Base-by-base conservation (phyloP, 805 yeast genomes). In the Yamadazyma paraphyllophila region DNA sequence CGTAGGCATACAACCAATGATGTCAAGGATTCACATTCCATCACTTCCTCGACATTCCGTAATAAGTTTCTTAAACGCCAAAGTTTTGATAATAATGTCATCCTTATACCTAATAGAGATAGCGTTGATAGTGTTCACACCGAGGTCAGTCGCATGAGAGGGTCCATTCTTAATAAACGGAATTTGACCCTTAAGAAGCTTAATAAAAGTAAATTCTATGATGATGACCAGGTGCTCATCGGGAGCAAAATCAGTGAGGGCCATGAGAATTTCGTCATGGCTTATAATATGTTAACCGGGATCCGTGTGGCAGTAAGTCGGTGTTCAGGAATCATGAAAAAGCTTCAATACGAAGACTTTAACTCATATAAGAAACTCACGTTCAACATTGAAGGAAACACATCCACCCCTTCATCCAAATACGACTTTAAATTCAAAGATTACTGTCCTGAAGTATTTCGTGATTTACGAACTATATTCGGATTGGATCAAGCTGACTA, bases 341-440 rank as follows among this genome's bases (percentile, higher is more conserved):
- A 85, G 14, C 67, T 94, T 35, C 76, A 75, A 1, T 84, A 81
- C 41, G 75, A 70, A 12, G 97, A 92, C 61, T 94, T 91, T 62
- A 70, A 66, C 29, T 69, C 79, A 9, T 81, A 82, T 17, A 85
- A 88, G 54, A 92, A 94, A 63, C 71, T 92, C 45, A 85, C 94
- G 13, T 95, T 94, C 65, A 95, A 88, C 58, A 76, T 84, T 59
- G 83, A 80, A 51, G 97, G 98, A 2, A 88, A 85, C 56, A 95
- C 89, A 58, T 69, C 85, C 53, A 89, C 96, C 0, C 98, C 98
- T 0, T 88, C 96, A 0, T 86, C 97, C 0, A 89, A 87, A 62
- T 91, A 91, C 66, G 97, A 91, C 54, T 94, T 94, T 74, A 92
- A 92, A 64, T 94, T 94, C 66, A 94, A 94, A 67, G 99, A 94